phyloP scores from a whole-genome alignment of 2,329 filamentous ascomycete species.

The Fonsecaea multimorphosa region DNA sequence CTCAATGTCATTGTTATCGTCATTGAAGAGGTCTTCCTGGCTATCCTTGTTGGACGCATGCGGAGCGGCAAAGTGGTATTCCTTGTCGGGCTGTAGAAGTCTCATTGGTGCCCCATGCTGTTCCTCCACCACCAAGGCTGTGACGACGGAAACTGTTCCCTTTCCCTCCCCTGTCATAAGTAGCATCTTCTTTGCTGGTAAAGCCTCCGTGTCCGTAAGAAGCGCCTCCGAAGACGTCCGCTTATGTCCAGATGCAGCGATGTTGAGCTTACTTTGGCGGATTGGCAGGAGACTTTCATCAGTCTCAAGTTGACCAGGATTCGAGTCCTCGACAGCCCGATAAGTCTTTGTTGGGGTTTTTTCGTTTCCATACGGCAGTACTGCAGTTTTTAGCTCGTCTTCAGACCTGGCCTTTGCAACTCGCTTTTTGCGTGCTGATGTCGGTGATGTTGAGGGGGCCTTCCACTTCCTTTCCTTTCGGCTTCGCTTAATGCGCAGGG shows the following conservation, averaged over 20 bases:
- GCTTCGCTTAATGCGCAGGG: slow-evolving; percentile 11
- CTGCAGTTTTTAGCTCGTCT: background rate
- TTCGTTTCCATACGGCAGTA: background rate
- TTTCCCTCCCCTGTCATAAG: background rate
- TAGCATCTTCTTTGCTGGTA: slow-evolving; percentile 1
- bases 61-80: too few species aligned
- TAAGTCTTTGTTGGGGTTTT: background rate
- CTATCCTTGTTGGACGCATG: background rate
- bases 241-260: background rate
- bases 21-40: slow-evolving; percentile 18
- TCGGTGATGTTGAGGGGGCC: slow-evolving; percentile 5
- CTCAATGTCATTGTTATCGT: slow-evolving; percentile 8
- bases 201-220: background rate
- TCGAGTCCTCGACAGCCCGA: background rate
- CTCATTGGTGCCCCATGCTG: too few species aligned
- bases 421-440: slow-evolving; percentile 13
- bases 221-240: slow-evolving; percentile 7
- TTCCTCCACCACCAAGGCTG: too few species aligned
- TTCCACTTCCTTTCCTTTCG: slow-evolving; percentile 11
- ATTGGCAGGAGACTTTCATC: slow-evolving; percentile 3
- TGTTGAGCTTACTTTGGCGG: slow-evolving; percentile 3
- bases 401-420: background rate
- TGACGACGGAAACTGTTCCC: background rate
- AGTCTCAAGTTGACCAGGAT: background rate
- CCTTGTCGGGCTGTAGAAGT: too few species aligned